Evolutionary conservation across 768 basidiomycete species (phyloP), one percentile per base, ranked within the genome.

Genomic region (Psilocybe subaeruginosa): DNA sequence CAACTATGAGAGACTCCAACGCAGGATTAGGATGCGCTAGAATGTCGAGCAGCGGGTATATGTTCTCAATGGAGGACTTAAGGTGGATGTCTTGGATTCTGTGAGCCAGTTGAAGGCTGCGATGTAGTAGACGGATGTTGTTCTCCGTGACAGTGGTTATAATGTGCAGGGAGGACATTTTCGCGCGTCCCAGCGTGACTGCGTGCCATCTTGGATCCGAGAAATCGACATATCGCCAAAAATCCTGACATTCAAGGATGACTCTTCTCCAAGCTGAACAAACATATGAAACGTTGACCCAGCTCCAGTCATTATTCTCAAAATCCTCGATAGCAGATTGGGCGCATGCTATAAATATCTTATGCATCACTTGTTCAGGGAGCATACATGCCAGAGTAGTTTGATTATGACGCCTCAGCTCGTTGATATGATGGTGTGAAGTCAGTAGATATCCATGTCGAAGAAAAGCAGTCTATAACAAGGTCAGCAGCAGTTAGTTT

Each of bases 161-260:
- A 19, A 80, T 66, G 37, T 71, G 72, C 39, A 79, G 63, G 31
- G 78, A 69, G 23, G 70, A 66, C 52, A 67, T 70, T 56, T 73
- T 74, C 11, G 77, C 74, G 27, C 78, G 70, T 27, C 59, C 51
- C 29, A 75, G 65, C 7, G 76, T 74, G 31, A 77, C 52, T 43
- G 69, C 60, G 29, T 68, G 73, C 71, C 73, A 73, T 64, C 59
- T 69, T 4, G 76, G 72, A 64, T 76, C 69, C 2, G 77, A 72
- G 56, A 78, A 80, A 59, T 80, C 79, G 64, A 79, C 68, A 60
- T 72, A 71, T 51, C 70, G 67, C 79, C 78, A 80, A 23, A 79
- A 63, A 14, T 72, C 71, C 17, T 56, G 68, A 46, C 67, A 71
- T n/a, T 69, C 62, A 12, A 78, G 67, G 16, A 77, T 75, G 23